Evolutionary conservation across 1,284 basidiomycete species (phyloP).

Genomic region (Ustilago sp.): DNA sequence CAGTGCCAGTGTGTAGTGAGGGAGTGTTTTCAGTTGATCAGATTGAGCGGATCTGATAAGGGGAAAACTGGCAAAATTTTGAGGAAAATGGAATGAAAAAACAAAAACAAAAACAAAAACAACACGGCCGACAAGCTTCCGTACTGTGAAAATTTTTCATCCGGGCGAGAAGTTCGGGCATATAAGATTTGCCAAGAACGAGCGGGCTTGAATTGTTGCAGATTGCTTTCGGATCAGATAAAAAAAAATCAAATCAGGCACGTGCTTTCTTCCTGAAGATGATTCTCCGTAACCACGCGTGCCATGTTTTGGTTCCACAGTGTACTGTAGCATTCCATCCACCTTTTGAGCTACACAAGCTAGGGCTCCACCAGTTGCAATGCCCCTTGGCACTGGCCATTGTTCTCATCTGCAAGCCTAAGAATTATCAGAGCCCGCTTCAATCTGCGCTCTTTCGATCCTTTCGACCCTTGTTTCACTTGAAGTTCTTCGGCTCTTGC

Average conservation of each 20-base stretch:
- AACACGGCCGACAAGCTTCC: neutral
- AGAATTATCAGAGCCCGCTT: neutral
- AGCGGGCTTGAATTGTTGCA: neutral
- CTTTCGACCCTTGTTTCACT: neutral
- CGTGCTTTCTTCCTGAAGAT: neutral
- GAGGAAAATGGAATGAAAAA: neutral
- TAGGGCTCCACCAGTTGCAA: neutral
- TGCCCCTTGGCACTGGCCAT: neutral
- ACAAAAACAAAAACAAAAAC: neutral
- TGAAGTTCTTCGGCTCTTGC: neutral
- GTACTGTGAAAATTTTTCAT: neutral
- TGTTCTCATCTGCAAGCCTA: neutral
- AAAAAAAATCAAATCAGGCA: neutral
- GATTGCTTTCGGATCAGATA: conserved; percentile 25
- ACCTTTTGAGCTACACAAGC: neutral
- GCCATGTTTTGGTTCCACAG: neutral
- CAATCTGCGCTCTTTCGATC: neutral
- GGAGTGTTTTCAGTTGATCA: conserved; percentile 8
- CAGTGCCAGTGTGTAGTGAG: too few relatives aligned
- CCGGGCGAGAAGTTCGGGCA: neutral
- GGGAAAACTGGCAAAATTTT: neutral
- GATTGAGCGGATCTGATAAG: conserved; percentile 44
- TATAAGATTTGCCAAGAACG: conserved; percentile 24
- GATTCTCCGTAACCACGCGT: neutral
- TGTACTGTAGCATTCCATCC: neutral